These are phyloP conservation scores for Suillus tomentosus DNA, from an alignment of 768 basidiomycete species.

Conservation along the genomic window DNA sequence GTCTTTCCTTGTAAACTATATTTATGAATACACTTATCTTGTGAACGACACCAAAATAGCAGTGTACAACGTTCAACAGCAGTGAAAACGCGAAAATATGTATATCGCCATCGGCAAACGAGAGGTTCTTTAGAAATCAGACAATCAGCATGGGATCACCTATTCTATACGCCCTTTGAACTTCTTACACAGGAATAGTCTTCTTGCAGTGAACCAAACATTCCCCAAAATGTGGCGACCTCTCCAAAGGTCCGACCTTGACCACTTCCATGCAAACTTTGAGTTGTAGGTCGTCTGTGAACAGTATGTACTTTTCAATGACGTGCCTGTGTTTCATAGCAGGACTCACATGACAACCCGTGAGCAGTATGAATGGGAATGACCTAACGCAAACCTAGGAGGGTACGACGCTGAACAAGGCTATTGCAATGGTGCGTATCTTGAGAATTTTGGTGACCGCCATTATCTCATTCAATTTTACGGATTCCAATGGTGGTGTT, in stretches of 20 bases:
- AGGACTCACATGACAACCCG: no score
- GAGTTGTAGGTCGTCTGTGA: neutral
- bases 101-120: no score
- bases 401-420: slow-evolving; percentile 53
- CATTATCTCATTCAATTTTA: slow-evolving; percentile 32
- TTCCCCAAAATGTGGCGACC: neutral
- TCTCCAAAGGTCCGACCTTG: neutral
- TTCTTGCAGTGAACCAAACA: neutral
- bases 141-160: no score
- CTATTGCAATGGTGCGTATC: slow-evolving; percentile 76
- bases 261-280: neutral
- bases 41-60: no score
- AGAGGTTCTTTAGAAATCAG: no score
- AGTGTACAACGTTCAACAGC: no score
- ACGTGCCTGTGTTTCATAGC: no score
- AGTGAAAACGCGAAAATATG: no score
- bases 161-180: neutral
- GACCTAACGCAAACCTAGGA: no score
- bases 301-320: neutral
- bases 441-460: neutral
- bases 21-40: neutral
- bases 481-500: slow-evolving; percentile 90
- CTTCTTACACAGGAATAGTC: neutral
- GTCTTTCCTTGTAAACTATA: neutral
- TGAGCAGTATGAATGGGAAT: no score